Evolutionary conservation across 2,329 filamentous ascomycete species (phyloP).

Genomic region (Aspergillus proliferans): DNA sequence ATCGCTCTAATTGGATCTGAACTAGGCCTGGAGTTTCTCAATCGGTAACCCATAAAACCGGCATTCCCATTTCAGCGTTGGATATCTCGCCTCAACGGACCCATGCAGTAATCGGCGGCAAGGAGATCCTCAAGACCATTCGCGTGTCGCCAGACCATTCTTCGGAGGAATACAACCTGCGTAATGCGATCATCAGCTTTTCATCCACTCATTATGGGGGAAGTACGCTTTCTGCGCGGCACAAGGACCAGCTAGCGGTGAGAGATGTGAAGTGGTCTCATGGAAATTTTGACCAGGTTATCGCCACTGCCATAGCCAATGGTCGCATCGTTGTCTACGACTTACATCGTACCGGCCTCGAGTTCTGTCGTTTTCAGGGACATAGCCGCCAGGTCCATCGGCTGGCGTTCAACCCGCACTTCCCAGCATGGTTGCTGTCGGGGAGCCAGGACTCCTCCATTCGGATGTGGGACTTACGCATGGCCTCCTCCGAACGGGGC

Average conservation of each 20-base stretch:
- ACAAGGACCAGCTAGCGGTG: constrained; percentile 56
- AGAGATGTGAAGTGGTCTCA: constrained; percentile 65
- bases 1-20: constrained; percentile 1
- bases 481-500: constrained; percentile 44
- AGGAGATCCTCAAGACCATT: constrained; percentile 61
- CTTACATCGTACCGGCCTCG: constrained; percentile 54
- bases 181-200: constrained; percentile 54
- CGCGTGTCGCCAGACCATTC: constrained; percentile 52
- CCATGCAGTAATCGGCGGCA: constrained; percentile 59
- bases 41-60: constrained; percentile 58
- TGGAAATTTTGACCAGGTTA: constrained; percentile 53
- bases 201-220: constrained; percentile 46
- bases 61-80: constrained; percentile 56
- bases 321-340: constrained; percentile 62
- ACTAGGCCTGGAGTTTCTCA: constrained; percentile 45
- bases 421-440: constrained; percentile 55
- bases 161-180: constrained; percentile 58
- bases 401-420: constrained; percentile 59
- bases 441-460: constrained; percentile 61
- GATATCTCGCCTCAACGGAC: constrained; percentile 59
- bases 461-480: constrained; percentile 58
- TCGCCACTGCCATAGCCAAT: constrained; percentile 59
- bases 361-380: constrained; percentile 57
- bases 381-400: constrained; percentile 61
- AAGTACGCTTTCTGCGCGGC: constrained; percentile 40